Base-by-base conservation (phyloP, 805 yeast genomes). In the Candida tibetensis region DNA sequence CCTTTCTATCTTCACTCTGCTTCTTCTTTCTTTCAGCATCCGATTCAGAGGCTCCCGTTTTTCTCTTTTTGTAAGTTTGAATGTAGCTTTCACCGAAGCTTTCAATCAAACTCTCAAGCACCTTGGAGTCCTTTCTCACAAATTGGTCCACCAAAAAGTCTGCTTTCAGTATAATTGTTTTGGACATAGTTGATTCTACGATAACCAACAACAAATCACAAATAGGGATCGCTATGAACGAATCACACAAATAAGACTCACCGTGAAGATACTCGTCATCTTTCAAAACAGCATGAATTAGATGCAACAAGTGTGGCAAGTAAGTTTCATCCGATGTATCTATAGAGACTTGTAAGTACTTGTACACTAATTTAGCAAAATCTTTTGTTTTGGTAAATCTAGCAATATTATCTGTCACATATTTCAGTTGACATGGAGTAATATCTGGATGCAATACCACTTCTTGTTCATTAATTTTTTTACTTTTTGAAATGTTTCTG, bases 241-340 rank as follows among this genome's bases (percentile, higher is more conserved):
- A 49, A n/a, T 70, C 71, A 22, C 71, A 66, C 17, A 72, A 46
- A 30, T 71, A 62, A 1, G 52, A 39, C 7, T 53, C 40, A 1
- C 79, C 82, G 45, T 67, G 57, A 18, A 47, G 32, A 7, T 40
- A 38, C 42, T 73, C 79, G 37, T 71, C 72, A 51, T 80, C 83
- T 19, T 64, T 50, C 14, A 84, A 51, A 5, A 81, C 65, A 4
- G 85, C 90, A 61, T 85, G 88, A 2, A 82, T 46, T 34, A 85
- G 65, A 54, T 85, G 93, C 27, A 85, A 65, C n/a, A 81, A 51
- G 30, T 77, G 79, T 13, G 79, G 75, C 25, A 82, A 57, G 48
- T 67, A 81, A 0, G 76, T 63, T 37, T 81, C 83, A 37, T 77
- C 74, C 1, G 69, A 66, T 1, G 65, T 59, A 34, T 70, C 71